phyloP scores from a whole-genome alignment of 129 eudicot genomes.

The Helichrysum umbraculigerum region DNA sequence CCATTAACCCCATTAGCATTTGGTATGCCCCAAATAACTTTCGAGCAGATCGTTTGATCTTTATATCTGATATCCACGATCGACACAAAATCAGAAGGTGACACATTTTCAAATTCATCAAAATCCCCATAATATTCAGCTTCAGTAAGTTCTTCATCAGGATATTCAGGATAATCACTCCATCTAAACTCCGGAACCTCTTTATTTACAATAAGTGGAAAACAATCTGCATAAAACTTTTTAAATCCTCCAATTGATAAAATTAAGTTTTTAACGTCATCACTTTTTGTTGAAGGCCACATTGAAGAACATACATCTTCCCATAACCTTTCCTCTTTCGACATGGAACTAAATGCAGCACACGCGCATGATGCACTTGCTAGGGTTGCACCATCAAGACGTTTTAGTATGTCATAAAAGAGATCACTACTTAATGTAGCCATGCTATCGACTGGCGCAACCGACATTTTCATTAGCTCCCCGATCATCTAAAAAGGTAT shows the following conservation, averaged over 20 bases:
- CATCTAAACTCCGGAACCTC: constrained; percentile 60
- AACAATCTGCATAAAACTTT: constrained; percentile 87
- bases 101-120: constrained; percentile 60
- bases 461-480: constrained; percentile 44
- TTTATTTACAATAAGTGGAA: constrained; percentile 90
- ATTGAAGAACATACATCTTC: constrained; percentile 73
- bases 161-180: constrained; percentile 56
- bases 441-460: constrained; percentile 51
- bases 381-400: constrained; percentile 86
- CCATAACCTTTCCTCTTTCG: constrained; percentile 90
- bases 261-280: constrained; percentile 61
- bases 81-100: constrained; percentile 79
- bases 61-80: constrained; percentile 72
- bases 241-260: constrained; percentile 75
- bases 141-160: constrained; percentile 84
- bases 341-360: constrained; percentile 69
- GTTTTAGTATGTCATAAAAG: constrained; percentile 79
- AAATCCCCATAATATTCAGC: constrained; percentile 86
- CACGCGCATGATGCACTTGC: constrained; percentile 96
- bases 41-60: constrained; percentile 67
- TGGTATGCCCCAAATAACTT: constrained; percentile 84
- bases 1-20: constrained; percentile 65
- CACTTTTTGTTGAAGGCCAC: constrained; percentile 91
- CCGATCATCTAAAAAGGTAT: constrained; percentile 45
- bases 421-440: constrained; percentile 70